Conservation (phyloP, 345 rosid genomes). For the Linum trigynum region DNA sequence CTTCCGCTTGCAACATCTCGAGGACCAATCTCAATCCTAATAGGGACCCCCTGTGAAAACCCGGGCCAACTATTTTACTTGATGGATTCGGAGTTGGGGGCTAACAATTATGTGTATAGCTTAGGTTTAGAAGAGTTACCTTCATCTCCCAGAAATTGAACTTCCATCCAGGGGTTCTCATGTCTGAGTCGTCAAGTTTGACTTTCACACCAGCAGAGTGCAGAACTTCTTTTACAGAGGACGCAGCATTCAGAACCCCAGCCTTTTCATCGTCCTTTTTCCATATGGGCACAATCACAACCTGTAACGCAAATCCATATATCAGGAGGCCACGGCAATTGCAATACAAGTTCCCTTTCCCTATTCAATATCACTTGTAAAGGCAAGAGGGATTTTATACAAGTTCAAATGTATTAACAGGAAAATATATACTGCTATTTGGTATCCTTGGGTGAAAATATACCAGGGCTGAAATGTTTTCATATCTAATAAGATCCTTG, state of each 20-base stretch:
- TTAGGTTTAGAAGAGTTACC: constrained; percentile 26
- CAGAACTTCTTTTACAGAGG: constrained; percentile 50
- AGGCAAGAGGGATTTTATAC: too few relatives aligned
- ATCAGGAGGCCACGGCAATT: too few relatives aligned
- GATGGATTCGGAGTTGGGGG: background rate
- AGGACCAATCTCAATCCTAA: constrained; percentile 92
- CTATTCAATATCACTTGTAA: too few relatives aligned
- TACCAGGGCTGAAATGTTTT: too few relatives aligned
- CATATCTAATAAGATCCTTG: too few relatives aligned
- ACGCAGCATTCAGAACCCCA: constrained; percentile 61
- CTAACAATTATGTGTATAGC: too few relatives aligned
- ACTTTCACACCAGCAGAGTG: constrained; percentile 61
- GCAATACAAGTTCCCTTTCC: too few relatives aligned
- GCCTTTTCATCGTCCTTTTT: constrained; percentile 66
- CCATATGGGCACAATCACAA: constrained; percentile 85
- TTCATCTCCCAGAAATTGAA: constrained; percentile 98
- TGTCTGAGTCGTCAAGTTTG: constrained; percentile 83
- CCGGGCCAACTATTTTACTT: background rate
- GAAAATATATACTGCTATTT: too few relatives aligned
- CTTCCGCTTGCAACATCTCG: constrained; percentile 72
- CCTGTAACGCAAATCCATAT: constrained; percentile 23
- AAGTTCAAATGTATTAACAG: too few relatives aligned
- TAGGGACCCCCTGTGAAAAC: constrained; percentile 57
- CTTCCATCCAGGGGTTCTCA: constrained; percentile 85
- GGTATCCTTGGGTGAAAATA: too few relatives aligned